Evolutionary conservation across 1,284 basidiomycete species (phyloP), one percentile per base, ranked within the genome.

Genomic region (Fomes fomentarius): DNA sequence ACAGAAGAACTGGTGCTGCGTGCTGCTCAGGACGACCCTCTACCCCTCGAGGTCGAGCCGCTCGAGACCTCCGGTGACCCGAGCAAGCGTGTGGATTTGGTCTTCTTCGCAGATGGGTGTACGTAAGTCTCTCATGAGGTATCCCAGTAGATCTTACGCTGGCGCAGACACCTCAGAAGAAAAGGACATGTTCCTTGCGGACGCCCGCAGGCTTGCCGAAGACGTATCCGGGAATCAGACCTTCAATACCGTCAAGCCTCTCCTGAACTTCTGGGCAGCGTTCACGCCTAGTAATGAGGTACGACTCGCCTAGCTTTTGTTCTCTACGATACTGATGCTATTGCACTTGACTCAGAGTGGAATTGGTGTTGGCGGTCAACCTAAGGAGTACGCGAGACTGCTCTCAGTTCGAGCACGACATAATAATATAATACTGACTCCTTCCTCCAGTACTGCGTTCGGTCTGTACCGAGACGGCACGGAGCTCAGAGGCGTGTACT

Each of bases 71-170:
- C 87, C 26, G 91, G 91, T 0, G 71, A 78, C 2, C 77, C 80
- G 15, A 66, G 66, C 33, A 91, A 93, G 61, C 79, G 89, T 12
- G 81, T 93, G 12, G 84, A 93, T 68, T 71, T 93, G 8, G 84
- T 89, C 9, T 93, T 93, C 74, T 93, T 94, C 68, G 78, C 84
- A 0, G 92, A 94, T 62, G 91, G 92, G 26, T 93, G 91, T 93
- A 68, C 65, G 89, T 78, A 21, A 9, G 25, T 21, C 28, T 24
- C n/a, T n/a, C n/a, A n/a, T n/a, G n/a, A n/a, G n/a, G 15, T 10
- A 12, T 17, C 8, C 17, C 28, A 12, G 7, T 30, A 7, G 28
- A 30, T 30, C 28, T 30, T 30, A 30, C 12, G 28, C 7, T 12
- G 12, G 7, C 28, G 15, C 58, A 93, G 91, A 94, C 66, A 76